Evolutionary conservation across 306 rosid species (phyloP).

Genomic region (Acacia melanoxylon): DNA sequence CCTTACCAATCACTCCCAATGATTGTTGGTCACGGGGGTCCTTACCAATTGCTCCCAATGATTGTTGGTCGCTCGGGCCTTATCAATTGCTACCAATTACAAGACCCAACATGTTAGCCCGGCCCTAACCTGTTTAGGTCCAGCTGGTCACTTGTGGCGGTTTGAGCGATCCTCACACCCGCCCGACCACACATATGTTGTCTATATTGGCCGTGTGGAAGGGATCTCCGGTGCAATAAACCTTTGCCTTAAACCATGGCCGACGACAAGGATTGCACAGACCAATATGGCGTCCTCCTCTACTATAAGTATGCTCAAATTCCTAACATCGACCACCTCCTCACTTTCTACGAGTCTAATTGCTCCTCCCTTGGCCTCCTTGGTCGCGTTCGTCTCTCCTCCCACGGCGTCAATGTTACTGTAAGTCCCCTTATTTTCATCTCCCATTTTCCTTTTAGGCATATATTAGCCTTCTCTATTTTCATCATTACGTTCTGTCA

Average conservation of each 20-base stretch:
- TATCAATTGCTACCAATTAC: too few species aligned
- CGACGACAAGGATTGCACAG: conserved; percentile 18
- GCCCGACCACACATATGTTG: neutral
- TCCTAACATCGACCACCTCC: conserved; percentile 56
- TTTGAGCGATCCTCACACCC: neutral
- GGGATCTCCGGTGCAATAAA: neutral
- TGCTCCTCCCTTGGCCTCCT: conserved; percentile 74
- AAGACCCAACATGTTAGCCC: too few species aligned
- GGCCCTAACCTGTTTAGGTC: neutral
- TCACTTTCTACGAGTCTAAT: conserved; percentile 67
- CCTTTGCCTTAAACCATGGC: conserved; percentile 43
- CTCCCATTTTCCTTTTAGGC: neutral
- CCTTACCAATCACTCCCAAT: too few species aligned
- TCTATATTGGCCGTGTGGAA: neutral
- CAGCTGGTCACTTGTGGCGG: neutral
- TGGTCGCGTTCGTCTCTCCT: conserved; percentile 87
- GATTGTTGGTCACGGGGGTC: too few species aligned
- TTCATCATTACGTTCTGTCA: neutral
- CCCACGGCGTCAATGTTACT: conserved; percentile 88
- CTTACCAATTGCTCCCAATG: too few species aligned
- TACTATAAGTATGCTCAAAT: conserved; percentile 69
- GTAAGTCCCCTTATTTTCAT: conserved; percentile 33
- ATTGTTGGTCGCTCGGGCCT: too few species aligned
- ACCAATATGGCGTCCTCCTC: conserved; percentile 67
- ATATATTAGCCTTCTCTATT: neutral